Conservation (phyloP, 345 rosid genomes). For the Gossypium mustelinum region DNA sequence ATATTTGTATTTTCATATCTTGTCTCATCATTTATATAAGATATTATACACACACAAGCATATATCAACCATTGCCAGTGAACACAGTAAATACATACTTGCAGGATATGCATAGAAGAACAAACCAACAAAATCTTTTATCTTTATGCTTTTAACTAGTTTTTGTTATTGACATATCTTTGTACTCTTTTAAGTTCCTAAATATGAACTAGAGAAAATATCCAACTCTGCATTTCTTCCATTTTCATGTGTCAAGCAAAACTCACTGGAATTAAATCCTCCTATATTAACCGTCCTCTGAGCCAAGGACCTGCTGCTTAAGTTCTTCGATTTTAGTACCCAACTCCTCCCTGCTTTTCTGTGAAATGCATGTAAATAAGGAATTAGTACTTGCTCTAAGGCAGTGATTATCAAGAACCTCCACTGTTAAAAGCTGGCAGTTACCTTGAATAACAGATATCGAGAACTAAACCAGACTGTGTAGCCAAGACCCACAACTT, state of each 20-base stretch:
- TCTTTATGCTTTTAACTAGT: slow-evolving; percentile 15
- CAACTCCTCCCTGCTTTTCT: slow-evolving; percentile 72
- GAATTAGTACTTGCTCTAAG: neutral
- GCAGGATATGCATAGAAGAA: neutral
- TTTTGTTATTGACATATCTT: slow-evolving; percentile 10
- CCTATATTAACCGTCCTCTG: slow-evolving; percentile 34
- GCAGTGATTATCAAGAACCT: neutral
- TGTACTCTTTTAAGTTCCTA: slow-evolving; percentile 7
- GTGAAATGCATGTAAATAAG: slow-evolving; percentile 14
- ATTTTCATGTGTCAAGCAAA: neutral
- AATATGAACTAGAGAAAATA: neutral
- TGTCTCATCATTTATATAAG: neutral
- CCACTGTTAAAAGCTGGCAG: neutral
- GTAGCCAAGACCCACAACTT: slow-evolving; percentile 88
- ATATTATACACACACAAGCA: neutral
- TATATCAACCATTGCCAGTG: neutral
- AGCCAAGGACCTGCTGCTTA: slow-evolving; percentile 67
- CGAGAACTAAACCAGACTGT: slow-evolving; percentile 74
- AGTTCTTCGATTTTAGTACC: slow-evolving; percentile 55
- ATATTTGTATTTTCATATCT: neutral
- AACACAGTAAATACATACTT: neutral
- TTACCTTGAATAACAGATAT: slow-evolving; percentile 80
- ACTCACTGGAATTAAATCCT: neutral
- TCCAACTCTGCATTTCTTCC: slow-evolving; percentile 3
- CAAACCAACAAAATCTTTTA: neutral